A percentile compares a stretch with the other conserved stretches of the same genome.
phyloP scores from a whole-genome alignment of 208 protist genomes.

The Acanthamoeba lenticulata region DNA sequence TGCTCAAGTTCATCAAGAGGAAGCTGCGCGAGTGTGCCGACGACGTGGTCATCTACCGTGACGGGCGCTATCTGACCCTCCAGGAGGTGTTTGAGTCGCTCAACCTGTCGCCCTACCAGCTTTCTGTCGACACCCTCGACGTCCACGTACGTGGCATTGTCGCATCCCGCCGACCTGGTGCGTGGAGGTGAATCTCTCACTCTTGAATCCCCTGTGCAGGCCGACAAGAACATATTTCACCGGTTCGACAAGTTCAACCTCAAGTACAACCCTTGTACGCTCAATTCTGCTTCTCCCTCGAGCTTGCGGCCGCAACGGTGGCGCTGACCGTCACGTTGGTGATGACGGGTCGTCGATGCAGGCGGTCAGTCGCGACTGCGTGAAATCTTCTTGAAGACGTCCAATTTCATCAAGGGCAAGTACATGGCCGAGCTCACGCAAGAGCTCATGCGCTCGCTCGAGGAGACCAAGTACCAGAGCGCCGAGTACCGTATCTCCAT shows the following conservation, averaged over 20 bases:
- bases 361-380: conserved; percentile 81
- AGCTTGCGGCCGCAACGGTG: conserved; percentile 97
- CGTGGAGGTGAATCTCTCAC: no score
- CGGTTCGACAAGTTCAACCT: conserved; percentile 99
- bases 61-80: conserved; percentile 76
- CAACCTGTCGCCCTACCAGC: conserved; percentile 84
- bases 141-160: neutral
- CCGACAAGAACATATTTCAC: conserved; percentile 94
- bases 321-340: conserved; percentile 2
- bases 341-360: conserved; percentile 90
- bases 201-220: conserved; percentile 42
- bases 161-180: no score
- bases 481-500: conserved; percentile 89
- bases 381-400: conserved; percentile 39
- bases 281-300: conserved; percentile 96
- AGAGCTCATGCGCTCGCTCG: neutral
- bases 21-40: conserved; percentile 24
- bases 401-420: neutral
- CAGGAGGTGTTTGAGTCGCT: conserved; percentile 83
- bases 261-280: conserved; percentile 94
- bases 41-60: conserved; percentile 23
- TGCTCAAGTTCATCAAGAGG: conserved; percentile 94
- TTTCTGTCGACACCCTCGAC: conserved; percentile 96
- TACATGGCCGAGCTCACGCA: conserved; percentile 82
- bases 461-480: conserved; percentile 90